A percentile compares a stretch with the other conserved stretches of the same genome.
Conservation (phyloP, 2,329 filamentous ascomycete genomes). For the Hirsutella rhossiliensis region DNA sequence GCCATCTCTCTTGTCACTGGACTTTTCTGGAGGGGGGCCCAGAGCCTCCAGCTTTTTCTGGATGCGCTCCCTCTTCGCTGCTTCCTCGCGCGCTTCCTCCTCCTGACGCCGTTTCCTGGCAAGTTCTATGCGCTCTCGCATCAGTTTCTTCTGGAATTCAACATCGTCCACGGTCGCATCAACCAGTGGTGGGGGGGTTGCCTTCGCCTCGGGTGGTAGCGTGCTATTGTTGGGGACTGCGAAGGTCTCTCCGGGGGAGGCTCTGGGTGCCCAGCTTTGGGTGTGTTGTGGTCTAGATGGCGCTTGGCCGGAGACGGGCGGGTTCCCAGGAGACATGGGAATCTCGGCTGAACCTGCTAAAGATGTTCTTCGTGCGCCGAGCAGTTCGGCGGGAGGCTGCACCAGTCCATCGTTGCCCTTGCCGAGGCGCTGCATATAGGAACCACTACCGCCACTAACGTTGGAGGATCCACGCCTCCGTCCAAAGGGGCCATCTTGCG, state of each 20-base stretch:
- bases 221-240: conserved; percentile 24
- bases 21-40: conserved; percentile 50
- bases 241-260: conserved; percentile 30
- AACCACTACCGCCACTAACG: conserved; percentile 75
- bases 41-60: conserved; percentile 60
- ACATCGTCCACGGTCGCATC: conserved; percentile 39
- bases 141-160: conserved; percentile 56
- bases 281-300: conserved; percentile 14
- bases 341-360: conserved; percentile 37
- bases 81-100: conserved; percentile 60
- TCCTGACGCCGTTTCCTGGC: conserved; percentile 57
- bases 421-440: conserved; percentile 45
- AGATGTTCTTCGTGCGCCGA: conserved; percentile 34
- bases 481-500: conserved; percentile 55
- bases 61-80: conserved; percentile 58
- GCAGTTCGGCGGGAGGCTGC: conserved; percentile 28
- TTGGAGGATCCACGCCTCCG: conserved; percentile 82
- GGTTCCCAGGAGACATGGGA: conserved; percentile 29
- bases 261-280: conserved; percentile 16
- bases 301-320: conserved; percentile 14
- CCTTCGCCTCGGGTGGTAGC: conserved; percentile 15
- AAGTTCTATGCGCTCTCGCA: conserved; percentile 58
- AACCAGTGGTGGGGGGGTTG: conserved; percentile 17
- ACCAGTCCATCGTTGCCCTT: conserved; percentile 30
- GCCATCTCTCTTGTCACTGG: conserved; percentile 40